Base-by-base conservation (phyloP, 1,284 basidiomycete genomes). In the Cryptococcus wingfieldii region DNA sequence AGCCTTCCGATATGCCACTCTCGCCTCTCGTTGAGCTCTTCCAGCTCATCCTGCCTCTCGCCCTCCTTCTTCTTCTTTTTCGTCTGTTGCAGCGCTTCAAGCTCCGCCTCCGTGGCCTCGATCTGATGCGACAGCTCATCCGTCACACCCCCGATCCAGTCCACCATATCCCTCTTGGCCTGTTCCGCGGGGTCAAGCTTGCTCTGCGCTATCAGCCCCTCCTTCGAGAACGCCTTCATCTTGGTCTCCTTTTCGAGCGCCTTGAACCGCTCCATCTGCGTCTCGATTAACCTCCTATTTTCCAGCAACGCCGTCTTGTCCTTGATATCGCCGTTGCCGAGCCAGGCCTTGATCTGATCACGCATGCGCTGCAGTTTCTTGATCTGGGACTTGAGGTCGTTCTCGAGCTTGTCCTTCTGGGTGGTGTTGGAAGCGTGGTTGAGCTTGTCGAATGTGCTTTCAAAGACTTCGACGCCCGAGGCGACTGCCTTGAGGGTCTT, bases 241-340 rank as follows among this genome's bases (percentile, higher is more conserved):
- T 99, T 99, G 93, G 98, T 98, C 79, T 98, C 96, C 81, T 98
- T 99, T 80, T 99, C 96, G 78, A 92, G 91, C 25, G 95, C 95
- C 73, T 99, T 99, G 84, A 99, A 99, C 72, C 91, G 92, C 80
- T 99, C 96, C 96, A 99, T 99, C 96, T 98, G 96, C 68, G 91
- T 96, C 80, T 99, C 96, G 75, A 99, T 99, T 62, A 98, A 80
- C 76, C 87, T 88, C 65, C 96, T 85, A 80, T 96, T 94, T 54
- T 98, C 95, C 69, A 96, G 79, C 66, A 99, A 81, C 56, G 85
- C 81, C 42, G 87, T 86, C 85, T 98, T 99, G 85, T 99, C 96
- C 82, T 98, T 98, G 80, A 99, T 98, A 80, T 99, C 96, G 78
- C 91, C 95, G 78, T 87, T 93, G 51, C 92, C 88, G 43, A 96